Percentiles rank a stretch among this genome's conserved stretches.
phyloP scores from a whole-genome alignment of 306 rosid genomes.

The Senna siamea region DNA sequence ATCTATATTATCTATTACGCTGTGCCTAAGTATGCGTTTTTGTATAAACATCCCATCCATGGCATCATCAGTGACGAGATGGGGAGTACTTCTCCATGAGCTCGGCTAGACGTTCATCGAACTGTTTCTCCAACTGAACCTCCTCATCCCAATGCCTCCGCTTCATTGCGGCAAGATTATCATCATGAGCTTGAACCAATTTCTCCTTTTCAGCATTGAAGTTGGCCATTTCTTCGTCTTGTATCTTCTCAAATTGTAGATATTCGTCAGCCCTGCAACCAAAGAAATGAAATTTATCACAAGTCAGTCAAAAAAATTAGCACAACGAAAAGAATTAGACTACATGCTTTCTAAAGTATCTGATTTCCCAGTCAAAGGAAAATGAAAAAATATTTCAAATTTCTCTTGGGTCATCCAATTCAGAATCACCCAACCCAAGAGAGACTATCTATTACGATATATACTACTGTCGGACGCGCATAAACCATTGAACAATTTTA shows the following conservation, averaged over 20 bases:
- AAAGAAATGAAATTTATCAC: constrained; percentile 21
- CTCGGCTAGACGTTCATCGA: constrained; percentile 44
- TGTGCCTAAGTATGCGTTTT: constrained; percentile 33
- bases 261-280: constrained; percentile 50
- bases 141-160: constrained; percentile 63
- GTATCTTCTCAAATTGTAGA: constrained; percentile 52
- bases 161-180: constrained; percentile 49
- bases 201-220: constrained; percentile 56
- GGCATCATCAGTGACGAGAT: constrained; percentile 6
- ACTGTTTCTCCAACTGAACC: constrained; percentile 55
- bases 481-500: background rate
- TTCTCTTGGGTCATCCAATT: too few relatives aligned
- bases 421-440: too few relatives aligned
- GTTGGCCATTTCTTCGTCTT: constrained; percentile 61
- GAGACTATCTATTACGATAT: background rate
- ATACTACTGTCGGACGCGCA: background rate
- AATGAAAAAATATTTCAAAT: too few relatives aligned
- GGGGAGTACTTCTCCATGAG: constrained; percentile 67
- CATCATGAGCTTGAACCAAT: constrained; percentile 49
- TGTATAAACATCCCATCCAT: background rate
- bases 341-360: too few relatives aligned
- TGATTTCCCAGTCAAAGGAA: too few relatives aligned
- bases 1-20: constrained; percentile 7
- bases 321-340: background rate
- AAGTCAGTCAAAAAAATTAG: background rate